Percentiles rank a stretch among this genome's conserved stretches.
Evolutionary conservation across 1,284 basidiomycete genomes (phyloP).

Genomic region (Papiliotrema terrestris): DNA sequence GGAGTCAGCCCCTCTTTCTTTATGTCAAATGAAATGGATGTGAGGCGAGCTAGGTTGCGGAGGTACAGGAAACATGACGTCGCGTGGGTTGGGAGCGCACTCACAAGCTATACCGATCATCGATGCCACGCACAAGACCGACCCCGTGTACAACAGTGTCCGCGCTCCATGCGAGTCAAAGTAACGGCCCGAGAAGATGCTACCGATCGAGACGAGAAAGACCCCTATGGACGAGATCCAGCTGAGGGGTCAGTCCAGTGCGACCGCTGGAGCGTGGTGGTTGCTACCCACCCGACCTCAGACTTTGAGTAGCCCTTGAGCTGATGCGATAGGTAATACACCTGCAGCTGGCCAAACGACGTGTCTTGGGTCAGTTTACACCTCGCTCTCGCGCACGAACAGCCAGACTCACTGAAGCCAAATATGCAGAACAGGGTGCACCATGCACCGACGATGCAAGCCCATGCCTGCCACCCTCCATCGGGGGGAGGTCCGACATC

Average conservation of each 20-base stretch:
- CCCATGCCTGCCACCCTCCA: slow-evolving; percentile 44
- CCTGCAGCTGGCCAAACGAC: slow-evolving; percentile 37
- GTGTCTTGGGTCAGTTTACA: slow-evolving; percentile 22
- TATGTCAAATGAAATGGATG: no score
- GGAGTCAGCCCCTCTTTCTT: neutral
- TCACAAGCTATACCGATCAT: slow-evolving; percentile 41
- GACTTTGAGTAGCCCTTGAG: slow-evolving; percentile 30
- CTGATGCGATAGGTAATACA: slow-evolving; percentile 39
- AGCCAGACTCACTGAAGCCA: slow-evolving; percentile 36
- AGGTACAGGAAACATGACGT: no score
- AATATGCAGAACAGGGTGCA: slow-evolving; percentile 41
- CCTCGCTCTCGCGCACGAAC: neutral
- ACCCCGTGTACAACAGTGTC: slow-evolving; percentile 23
- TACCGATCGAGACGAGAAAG: slow-evolving; percentile 32
- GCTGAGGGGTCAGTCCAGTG: neutral
- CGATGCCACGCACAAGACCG: slow-evolving; percentile 23
- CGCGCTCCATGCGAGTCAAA: slow-evolving; percentile 43
- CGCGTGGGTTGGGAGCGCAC: no score
- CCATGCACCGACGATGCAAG: slow-evolving; percentile 32
- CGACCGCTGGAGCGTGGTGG: no score
- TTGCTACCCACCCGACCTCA: slow-evolving; percentile 36
- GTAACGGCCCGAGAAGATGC: slow-evolving; percentile 36
- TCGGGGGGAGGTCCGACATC: slow-evolving; percentile 42
- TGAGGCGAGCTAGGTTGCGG: no score
- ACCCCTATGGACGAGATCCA: slow-evolving; percentile 27